A percentile compares a stretch with the other conserved stretches of the same genome.
These are phyloP conservation scores for Torulaspora indica DNA, from an alignment of 805 yeast genomes.

Conservation along the genomic window DNA sequence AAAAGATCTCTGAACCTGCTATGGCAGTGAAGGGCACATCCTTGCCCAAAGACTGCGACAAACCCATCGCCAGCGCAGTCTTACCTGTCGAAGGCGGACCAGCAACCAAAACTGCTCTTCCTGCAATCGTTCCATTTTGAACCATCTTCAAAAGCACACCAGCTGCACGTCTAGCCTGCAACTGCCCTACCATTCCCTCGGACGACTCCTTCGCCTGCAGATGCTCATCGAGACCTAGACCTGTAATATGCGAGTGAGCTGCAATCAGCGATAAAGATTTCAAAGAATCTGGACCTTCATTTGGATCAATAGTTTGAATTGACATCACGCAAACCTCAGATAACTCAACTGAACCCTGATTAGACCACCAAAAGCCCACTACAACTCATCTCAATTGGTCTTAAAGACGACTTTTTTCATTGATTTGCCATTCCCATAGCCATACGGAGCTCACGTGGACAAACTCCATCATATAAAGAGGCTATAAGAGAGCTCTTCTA, in stretches of 20 bases:
- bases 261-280: slow-evolving; percentile 77
- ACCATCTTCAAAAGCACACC: slow-evolving; percentile 92
- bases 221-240: slow-evolving; percentile 91
- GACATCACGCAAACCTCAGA: slow-evolving; percentile 30
- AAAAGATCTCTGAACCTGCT: slow-evolving; percentile 90
- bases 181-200: slow-evolving; percentile 98
- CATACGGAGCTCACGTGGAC: too few relatives aligned
- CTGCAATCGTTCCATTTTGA: slow-evolving; percentile 91
- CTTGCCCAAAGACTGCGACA: slow-evolving; percentile 61
- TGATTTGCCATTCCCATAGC: too few relatives aligned
- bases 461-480: too few relatives aligned
- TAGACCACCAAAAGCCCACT: not conserved
- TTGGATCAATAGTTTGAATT: slow-evolving; percentile 39
- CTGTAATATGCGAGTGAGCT: slow-evolving; percentile 97
- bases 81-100: slow-evolving; percentile 99
- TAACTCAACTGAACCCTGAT: not conserved
- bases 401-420: not conserved
- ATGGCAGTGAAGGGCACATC: slow-evolving; percentile 91
- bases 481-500: too few relatives aligned
- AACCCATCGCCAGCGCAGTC: slow-evolving; percentile 96
- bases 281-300: slow-evolving; percentile 42
- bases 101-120: slow-evolving; percentile 90
- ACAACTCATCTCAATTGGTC: not conserved
- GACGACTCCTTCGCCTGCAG: slow-evolving; percentile 73
- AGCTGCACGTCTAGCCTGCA: slow-evolving; percentile 92